Evolutionary conservation across 768 basidiomycete species (phyloP).

Genomic region (Pisolithus marmoratus): DNA sequence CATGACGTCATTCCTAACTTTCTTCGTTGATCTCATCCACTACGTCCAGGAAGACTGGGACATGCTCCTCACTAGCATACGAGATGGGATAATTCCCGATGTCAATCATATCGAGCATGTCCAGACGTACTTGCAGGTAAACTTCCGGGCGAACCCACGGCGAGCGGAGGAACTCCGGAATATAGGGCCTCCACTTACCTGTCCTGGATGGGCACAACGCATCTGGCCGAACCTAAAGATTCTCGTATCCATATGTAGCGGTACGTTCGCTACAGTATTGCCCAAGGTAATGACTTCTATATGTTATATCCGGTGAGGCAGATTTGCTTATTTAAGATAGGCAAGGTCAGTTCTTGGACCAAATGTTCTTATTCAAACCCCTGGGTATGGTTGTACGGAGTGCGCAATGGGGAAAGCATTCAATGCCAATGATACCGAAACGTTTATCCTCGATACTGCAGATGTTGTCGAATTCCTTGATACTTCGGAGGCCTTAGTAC

Average conservation of each 20-base stretch:
- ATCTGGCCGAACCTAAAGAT: constrained; percentile 3
- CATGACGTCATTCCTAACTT: background rate
- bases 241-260: constrained; percentile 1
- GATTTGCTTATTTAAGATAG: background rate
- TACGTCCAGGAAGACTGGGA: constrained; percentile 9
- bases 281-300: background rate
- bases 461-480: constrained; percentile 5
- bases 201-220: background rate
- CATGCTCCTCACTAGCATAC: constrained; percentile 5
- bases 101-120: constrained; percentile 8
- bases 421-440: background rate
- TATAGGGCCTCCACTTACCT: background rate
- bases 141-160: constrained; percentile 3
- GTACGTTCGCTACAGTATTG: background rate
- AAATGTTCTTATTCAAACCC: constrained; percentile 3
- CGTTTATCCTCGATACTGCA: background rate
- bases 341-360: constrained; percentile 12
- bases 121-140: constrained; percentile 7
- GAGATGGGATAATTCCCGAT: constrained; percentile 8
- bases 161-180: constrained; percentile 1
- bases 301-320: background rate
- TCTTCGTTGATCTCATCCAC: constrained; percentile 9
- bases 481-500: background rate
- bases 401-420: constrained; percentile 6
- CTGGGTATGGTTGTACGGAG: constrained; percentile 7